Conservation (phyloP, 2,329 filamentous ascomycete species). For the Penicillium sp. region DNA sequence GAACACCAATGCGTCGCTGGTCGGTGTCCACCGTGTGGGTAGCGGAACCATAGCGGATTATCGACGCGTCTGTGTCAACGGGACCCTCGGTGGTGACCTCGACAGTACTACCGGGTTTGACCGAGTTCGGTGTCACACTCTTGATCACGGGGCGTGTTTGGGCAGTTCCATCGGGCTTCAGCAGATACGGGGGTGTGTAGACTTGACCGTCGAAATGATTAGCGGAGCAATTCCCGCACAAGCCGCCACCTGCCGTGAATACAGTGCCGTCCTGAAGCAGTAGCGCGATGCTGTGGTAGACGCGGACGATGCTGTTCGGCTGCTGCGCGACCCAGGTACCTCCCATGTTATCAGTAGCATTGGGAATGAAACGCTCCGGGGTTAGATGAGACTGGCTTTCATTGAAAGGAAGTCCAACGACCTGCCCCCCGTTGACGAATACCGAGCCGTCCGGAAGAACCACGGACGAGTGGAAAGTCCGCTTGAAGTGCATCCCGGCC, state of each 20-base stretch:
- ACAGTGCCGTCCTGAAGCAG: slow-evolving; percentile 54
- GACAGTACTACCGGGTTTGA: no score
- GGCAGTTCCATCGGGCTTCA: slow-evolving; percentile 44
- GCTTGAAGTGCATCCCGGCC: slow-evolving; percentile 39
- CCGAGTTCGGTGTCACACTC: no score
- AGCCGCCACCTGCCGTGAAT: slow-evolving; percentile 52
- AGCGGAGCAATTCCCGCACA: slow-evolving; percentile 48
- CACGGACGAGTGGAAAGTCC: slow-evolving; percentile 48
- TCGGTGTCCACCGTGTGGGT: slow-evolving; percentile 60
- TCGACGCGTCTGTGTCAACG: slow-evolving; percentile 33
- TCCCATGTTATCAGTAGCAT: no score
- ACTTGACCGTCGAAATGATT: slow-evolving; percentile 58
- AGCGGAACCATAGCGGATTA: slow-evolving; percentile 50
- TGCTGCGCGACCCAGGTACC: no score
- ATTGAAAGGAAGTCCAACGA: slow-evolving; percentile 44
- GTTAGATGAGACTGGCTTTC: slow-evolving; percentile 46
- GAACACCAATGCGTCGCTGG: slow-evolving; percentile 52
- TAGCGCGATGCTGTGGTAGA: slow-evolving; percentile 52
- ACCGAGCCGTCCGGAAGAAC: slow-evolving; percentile 51
- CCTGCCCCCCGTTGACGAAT: slow-evolving; percentile 51
- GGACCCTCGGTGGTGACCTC: slow-evolving; percentile 17
- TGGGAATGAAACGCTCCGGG: slow-evolving; percentile 45
- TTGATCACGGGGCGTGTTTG: slow-evolving; percentile 41
- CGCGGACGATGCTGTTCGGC: slow-evolving; percentile 20
- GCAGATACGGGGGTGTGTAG: slow-evolving; percentile 56